phyloP scores from a whole-genome alignment of 2,329 filamentous ascomycete genomes.

The Cryphonectria parasitica region DNA sequence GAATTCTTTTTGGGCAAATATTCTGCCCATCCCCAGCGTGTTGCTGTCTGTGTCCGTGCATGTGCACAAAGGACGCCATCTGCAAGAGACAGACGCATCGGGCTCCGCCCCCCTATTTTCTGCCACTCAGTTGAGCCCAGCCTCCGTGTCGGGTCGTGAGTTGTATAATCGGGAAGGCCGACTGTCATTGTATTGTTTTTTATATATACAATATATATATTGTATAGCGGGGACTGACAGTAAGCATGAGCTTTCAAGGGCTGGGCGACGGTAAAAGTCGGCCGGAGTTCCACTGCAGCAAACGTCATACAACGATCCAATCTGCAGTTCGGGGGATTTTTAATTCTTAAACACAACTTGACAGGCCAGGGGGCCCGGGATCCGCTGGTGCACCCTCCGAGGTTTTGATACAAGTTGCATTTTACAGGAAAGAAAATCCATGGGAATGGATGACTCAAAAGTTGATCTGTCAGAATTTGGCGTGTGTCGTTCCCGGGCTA shows the following conservation, averaged over 20 bases:
- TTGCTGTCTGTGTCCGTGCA: not conserved
- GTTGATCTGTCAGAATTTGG: slow-evolving; percentile 7
- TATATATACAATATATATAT: not conserved
- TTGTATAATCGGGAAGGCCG: not conserved
- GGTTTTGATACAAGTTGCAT: not conserved
- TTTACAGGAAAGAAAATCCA: not conserved
- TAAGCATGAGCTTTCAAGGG: not conserved
- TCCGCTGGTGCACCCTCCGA: not conserved
- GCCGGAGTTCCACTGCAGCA: not conserved
- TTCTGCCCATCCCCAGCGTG: not conserved
- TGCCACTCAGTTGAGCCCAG: not conserved
- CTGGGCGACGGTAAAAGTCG: not conserved
- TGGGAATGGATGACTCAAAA: not conserved
- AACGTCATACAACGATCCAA: not conserved
- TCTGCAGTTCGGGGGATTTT: not conserved
- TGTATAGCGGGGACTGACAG: not conserved
- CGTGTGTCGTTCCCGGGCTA: not conserved
- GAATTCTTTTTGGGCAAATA: not conserved
- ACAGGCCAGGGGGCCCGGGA: not conserved
- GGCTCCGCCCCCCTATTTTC: too few species aligned
- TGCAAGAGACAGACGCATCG: not conserved
- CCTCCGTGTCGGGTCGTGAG: not conserved
- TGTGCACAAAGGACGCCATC: not conserved
- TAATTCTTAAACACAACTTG: not conserved
- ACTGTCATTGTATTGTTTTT: not conserved